These are phyloP conservation scores for Xylaria sp. DNA, from an alignment of 2,329 filamentous ascomycete species.

Conservation along the genomic window DNA sequence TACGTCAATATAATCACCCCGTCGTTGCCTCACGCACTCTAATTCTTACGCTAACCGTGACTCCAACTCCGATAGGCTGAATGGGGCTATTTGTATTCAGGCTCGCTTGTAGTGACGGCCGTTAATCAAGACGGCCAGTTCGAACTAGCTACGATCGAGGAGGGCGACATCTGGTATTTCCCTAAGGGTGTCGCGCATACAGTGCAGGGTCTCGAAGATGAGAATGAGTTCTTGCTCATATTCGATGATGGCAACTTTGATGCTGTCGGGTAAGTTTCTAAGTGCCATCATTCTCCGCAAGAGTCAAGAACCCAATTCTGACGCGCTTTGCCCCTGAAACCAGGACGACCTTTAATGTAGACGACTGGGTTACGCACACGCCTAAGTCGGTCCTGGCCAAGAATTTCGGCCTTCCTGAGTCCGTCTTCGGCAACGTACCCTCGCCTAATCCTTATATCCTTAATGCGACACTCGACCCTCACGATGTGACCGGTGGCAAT, in stretches of 20 bases:
- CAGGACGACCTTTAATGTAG: constrained; percentile 76
- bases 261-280: constrained; percentile 59
- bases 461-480: constrained; percentile 63
- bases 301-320: background rate
- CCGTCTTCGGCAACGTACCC: constrained; percentile 69
- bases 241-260: constrained; percentile 77
- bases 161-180: constrained; percentile 76
- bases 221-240: constrained; percentile 74
- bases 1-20: constrained; percentile 51
- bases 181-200: constrained; percentile 73
- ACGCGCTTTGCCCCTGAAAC: background rate
- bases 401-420: constrained; percentile 72
- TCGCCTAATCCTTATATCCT: constrained; percentile 70
- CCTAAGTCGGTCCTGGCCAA: constrained; percentile 72
- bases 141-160: constrained; percentile 65
- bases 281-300: background rate
- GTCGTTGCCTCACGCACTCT: background rate
- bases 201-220: constrained; percentile 71
- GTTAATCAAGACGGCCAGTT: constrained; percentile 71
- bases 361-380: constrained; percentile 76
- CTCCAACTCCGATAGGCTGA: constrained; percentile 61
- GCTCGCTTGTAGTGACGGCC: constrained; percentile 67
- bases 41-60: constrained; percentile 5
- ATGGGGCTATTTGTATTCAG: constrained; percentile 71
- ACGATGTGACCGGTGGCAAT: constrained; percentile 58